Base-by-base conservation (phyloP, 2,329 filamentous ascomycete genomes). In the Cordyceps farinosa region DNA sequence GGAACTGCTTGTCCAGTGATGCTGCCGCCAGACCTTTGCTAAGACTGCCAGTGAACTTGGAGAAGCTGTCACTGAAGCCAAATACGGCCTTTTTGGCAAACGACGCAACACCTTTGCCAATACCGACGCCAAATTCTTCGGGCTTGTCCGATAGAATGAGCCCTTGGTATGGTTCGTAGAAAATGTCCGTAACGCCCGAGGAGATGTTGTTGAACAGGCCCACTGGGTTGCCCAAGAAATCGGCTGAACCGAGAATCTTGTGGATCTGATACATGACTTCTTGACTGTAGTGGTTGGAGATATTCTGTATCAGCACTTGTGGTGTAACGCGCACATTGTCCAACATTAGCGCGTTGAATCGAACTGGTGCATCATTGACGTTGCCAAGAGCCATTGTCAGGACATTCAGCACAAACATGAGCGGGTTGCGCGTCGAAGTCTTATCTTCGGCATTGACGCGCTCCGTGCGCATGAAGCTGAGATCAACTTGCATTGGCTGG, bases 371-470 rank as follows among this genome's bases (percentile, higher is more conserved):
- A 76, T 99, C 96, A 71, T 99, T 99, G 80, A 99, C 92, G 71
- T 99, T 99, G 67, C 95, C 95, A 71, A 99, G 95, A 15, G 95
- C 96, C 95, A 99, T 99, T 0, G 96, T 98, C 81, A 99, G 88
- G 68, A 98, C 91, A 72, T 99, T 98, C 75, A 98, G 88, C 73
- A 97, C 93, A 79, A 98, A 99, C 93, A 98, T 98, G 75, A 99
- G 84, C 0, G 96, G 96, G 72, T 97, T 99, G 48, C 86, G 87
- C 1, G 92, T 92, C 15, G 91, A 92, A 53, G 92, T 90, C 69
- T 95, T 96, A 74, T 98, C 93, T 74, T 98, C 94, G 2, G 91
- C 94, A 67, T 99, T 99, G 78, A 99, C 90, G 11, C 92, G 87
- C 75, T 99, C 95, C 0, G 95, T 99, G 27, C 95, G 89, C 75